These are phyloP conservation scores for Aspergillus fijiensis DNA, from an alignment of 2,329 filamentous ascomycete genomes.

Conservation along the genomic window DNA sequence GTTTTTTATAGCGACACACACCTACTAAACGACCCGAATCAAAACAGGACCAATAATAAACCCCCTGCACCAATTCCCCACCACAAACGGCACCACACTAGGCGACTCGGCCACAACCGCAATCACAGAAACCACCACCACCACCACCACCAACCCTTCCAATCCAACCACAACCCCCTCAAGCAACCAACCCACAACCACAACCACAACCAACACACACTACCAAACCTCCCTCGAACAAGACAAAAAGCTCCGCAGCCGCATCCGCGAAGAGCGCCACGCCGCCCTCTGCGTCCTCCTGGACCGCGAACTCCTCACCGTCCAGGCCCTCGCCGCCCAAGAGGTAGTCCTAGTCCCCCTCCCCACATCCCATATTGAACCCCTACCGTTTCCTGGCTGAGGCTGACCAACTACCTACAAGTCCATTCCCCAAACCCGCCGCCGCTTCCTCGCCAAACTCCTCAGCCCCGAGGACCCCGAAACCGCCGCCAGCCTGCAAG, in stretches of 20 bases:
- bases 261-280: slow-evolving; percentile 36
- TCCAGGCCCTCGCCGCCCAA: slow-evolving; percentile 40
- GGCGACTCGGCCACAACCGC: no score
- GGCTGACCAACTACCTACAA: slow-evolving; percentile 15
- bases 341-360: slow-evolving; percentile 28
- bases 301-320: slow-evolving; percentile 41
- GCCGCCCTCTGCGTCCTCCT: slow-evolving; percentile 39
- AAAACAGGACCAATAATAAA: no score
- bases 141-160: no score
- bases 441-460: slow-evolving; percentile 37
- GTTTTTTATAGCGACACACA: no score
- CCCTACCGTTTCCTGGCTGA: not conserved
- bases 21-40: no score
- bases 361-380: not conserved
- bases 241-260: slow-evolving; percentile 25
- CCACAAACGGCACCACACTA: no score
- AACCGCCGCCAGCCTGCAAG: slow-evolving; percentile 29
- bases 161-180: no score
- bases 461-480: slow-evolving; percentile 30
- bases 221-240: slow-evolving; percentile 20
- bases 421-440: slow-evolving; percentile 42
- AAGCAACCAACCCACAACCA: no score
- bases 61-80: no score
- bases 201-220: not conserved
- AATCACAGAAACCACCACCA: no score